phyloP scores from a whole-genome alignment of 345 rosid species.

The Gossypium mustelinum region DNA sequence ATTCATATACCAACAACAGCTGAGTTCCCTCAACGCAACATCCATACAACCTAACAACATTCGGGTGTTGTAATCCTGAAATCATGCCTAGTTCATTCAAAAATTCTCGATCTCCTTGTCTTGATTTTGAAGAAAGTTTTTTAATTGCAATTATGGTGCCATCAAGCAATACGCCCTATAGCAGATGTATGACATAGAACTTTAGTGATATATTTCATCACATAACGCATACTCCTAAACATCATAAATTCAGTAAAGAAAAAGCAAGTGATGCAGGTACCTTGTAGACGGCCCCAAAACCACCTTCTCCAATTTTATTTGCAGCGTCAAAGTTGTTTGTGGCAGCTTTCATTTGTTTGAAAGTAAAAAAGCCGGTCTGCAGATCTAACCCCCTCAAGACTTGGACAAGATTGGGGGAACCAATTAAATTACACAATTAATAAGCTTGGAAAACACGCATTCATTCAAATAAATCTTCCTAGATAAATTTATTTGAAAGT shows the following conservation, averaged over 20 bases:
- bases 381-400: conserved; percentile 32
- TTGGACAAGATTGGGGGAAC: not conserved
- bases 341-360: conserved; percentile 41
- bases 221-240: not conserved
- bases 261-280: conserved; percentile 18
- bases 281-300: conserved; percentile 49
- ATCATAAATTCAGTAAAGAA: not conserved
- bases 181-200: not conserved
- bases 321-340: conserved; percentile 32
- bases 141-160: conserved; percentile 55
- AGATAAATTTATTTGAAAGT: not conserved
- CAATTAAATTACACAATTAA: not conserved
- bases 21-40: conserved; percentile 65
- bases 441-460: not conserved
- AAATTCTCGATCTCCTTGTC: conserved; percentile 64
- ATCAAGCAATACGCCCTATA: conserved; percentile 49
- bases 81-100: conserved; percentile 61
- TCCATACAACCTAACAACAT: conserved; percentile 63
- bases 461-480: not conserved
- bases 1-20: conserved; percentile 58
- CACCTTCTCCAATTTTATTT: conserved; percentile 50
- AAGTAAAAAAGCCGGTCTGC: conserved; percentile 36
- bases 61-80: conserved; percentile 49
- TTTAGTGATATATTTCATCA: not conserved
- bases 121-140: conserved; percentile 63